A percentile compares a stretch with the other conserved stretches of the same genome.
phyloP scores from a whole-genome alignment of 2,329 filamentous ascomycete species.

The Pestalotiopsis fici region DNA sequence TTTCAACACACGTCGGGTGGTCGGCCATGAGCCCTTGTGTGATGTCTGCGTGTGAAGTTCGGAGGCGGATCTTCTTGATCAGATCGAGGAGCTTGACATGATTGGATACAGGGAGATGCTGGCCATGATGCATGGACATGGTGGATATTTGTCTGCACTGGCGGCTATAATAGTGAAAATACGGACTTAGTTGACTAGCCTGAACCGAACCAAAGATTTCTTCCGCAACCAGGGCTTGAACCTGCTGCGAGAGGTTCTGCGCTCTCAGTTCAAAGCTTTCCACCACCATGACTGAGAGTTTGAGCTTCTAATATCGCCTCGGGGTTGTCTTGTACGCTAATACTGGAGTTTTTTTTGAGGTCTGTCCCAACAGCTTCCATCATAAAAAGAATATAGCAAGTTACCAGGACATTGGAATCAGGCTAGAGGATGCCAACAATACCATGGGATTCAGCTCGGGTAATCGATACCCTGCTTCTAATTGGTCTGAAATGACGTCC shows the following conservation, averaged over 20 bases:
- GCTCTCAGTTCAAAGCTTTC: not conserved
- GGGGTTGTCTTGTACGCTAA: too few species aligned
- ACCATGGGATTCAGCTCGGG: too few species aligned
- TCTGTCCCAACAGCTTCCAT: too few species aligned
- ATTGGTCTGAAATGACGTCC: too few species aligned
- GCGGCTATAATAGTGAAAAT: not conserved
- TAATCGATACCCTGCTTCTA: too few species aligned
- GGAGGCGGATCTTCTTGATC: not conserved
- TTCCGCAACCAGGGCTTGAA: not conserved
- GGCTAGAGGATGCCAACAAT: too few species aligned
- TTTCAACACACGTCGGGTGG: not conserved
- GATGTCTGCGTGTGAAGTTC: not conserved
- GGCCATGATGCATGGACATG: not conserved
- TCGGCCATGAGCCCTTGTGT: not conserved
- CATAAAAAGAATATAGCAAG: too few species aligned
- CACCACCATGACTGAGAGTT: too few species aligned
- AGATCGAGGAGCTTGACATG: not conserved
- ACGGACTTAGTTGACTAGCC: not conserved
- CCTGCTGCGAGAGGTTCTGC: not conserved
- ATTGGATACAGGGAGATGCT: not conserved
- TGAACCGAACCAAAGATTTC: not conserved
- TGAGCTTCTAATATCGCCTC: too few species aligned
- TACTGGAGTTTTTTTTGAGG: too few species aligned
- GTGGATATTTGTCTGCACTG: not conserved
- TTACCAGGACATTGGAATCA: too few species aligned